Conservation (phyloP, 2,329 filamentous ascomycete species). For the Xylariomycetidae sp. region DNA sequence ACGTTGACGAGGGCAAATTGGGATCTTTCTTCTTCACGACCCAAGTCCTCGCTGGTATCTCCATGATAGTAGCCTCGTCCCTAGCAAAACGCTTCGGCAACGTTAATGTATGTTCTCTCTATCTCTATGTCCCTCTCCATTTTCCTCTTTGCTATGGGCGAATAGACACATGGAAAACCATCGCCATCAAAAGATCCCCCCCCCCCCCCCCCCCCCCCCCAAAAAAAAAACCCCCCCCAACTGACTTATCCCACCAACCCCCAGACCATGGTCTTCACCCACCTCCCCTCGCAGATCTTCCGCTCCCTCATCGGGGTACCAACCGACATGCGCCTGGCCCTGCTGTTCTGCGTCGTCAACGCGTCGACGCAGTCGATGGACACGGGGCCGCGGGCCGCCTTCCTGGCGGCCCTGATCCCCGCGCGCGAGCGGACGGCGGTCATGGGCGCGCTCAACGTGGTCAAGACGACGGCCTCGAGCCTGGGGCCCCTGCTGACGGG, state of each 20-base stretch:
- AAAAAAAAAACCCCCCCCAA: no score
- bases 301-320: slow-evolving; percentile 60
- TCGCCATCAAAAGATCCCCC: no score
- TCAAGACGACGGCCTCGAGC: slow-evolving; percentile 61
- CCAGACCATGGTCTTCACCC: slow-evolving; percentile 71
- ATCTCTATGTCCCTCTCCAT: slow-evolving; percentile 14
- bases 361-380: slow-evolving; percentile 66
- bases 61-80: slow-evolving; percentile 49
- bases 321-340: slow-evolving; percentile 44
- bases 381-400: slow-evolving; percentile 63
- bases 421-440: slow-evolving; percentile 65
- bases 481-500: slow-evolving; percentile 61
- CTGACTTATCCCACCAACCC: no score
- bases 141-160: no score
- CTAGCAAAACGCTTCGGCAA: slow-evolving; percentile 55
- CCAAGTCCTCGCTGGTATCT: slow-evolving; percentile 45
- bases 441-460: slow-evolving; percentile 66
- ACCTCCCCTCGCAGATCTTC: slow-evolving; percentile 64
- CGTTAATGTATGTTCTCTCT: slow-evolving; percentile 55
- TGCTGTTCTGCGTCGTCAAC: slow-evolving; percentile 58
- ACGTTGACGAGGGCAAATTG: slow-evolving; percentile 43
- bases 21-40: slow-evolving; percentile 53
- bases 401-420: slow-evolving; percentile 61
- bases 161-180: no score
- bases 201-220: no score